A percentile compares a stretch with the other conserved stretches of the same genome.
Conservation (phyloP, 768 basidiomycete species). For the Candolleomyces efflorescens region DNA sequence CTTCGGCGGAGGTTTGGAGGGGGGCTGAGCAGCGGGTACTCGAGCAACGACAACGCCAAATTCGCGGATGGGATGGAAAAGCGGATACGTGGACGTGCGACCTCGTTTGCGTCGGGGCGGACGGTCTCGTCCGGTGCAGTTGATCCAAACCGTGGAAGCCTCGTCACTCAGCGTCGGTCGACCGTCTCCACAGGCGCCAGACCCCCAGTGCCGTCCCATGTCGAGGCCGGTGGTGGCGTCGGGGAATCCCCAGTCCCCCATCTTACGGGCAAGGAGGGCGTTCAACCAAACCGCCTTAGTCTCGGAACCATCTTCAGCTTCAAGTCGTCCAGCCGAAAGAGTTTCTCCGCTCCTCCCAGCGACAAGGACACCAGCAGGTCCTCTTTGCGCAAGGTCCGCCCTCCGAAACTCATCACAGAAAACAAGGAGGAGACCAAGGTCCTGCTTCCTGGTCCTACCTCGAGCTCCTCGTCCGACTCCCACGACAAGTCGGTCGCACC, state of each 20-base stretch:
- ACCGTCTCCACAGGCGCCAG: conserved; percentile 29
- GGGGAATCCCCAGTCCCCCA: conserved; percentile 58
- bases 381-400: neutral
- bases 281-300: conserved; percentile 40
- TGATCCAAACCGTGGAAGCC: conserved; percentile 30
- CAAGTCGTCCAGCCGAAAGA: conserved; percentile 16
- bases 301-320: conserved; percentile 52
- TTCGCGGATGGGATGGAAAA: conserved; percentile 9
- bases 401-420: neutral
- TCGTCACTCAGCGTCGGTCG: conserved; percentile 28
- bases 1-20: conserved; percentile 6
- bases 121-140: conserved; percentile 35
- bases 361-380: neutral
- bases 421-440: neutral
- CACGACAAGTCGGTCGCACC: neutral
- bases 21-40: neutral
- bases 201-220: conserved; percentile 34
- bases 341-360: neutral
- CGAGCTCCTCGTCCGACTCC: conserved; percentile 1
- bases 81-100: conserved; percentile 27
- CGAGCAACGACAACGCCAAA: neutral
- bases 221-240: conserved; percentile 52
- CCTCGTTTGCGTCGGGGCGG: conserved; percentile 39
- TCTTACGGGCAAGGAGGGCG: conserved; percentile 23
- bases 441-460: neutral